Conservation (phyloP, 1,284 basidiomycete species). For the Phaffia rhodozyma region DNA sequence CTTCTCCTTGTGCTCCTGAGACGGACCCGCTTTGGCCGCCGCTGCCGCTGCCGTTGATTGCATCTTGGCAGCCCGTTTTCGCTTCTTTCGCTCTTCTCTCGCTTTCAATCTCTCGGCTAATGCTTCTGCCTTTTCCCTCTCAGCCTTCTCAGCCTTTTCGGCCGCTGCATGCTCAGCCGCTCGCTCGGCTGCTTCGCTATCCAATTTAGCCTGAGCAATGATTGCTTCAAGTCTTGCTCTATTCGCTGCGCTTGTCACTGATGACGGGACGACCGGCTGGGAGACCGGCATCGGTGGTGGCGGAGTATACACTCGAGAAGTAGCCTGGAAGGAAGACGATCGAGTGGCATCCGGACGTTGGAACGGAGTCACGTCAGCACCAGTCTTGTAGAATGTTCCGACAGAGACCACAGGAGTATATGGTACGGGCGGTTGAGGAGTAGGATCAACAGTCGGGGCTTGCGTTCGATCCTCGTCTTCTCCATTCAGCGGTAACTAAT, state of each 20-base stretch:
- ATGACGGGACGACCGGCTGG: too few relatives aligned
- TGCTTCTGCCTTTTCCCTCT: neutral
- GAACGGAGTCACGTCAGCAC: too few relatives aligned
- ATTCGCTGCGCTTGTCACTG: too few relatives aligned
- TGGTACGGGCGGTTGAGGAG: neutral
- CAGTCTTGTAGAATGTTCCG: neutral
- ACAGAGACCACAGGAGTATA: constrained; percentile 6
- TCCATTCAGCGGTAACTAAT: constrained; percentile 28
- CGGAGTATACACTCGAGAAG: too few relatives aligned
- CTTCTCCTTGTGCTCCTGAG: constrained; percentile 57
- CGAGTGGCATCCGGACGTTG: too few relatives aligned
- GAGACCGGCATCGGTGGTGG: too few relatives aligned
- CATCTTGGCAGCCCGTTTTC: constrained; percentile 27
- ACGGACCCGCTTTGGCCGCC: constrained; percentile 35
- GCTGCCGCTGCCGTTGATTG: constrained; percentile 40
- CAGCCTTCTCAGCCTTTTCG: neutral
- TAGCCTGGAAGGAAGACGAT: too few relatives aligned
- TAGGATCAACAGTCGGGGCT: neutral
- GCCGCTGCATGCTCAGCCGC: constrained; percentile 21
- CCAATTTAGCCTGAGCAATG: constrained; percentile 9
- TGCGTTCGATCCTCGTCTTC: constrained; percentile 28
- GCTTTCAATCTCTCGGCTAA: neutral
- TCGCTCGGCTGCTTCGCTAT: constrained; percentile 12
- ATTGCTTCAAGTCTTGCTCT: too few relatives aligned
- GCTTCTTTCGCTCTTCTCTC: neutral